These are phyloP conservation scores for Cardiospermum halicacabum DNA, from an alignment of 345 rosid genomes.

Conservation along the genomic window DNA sequence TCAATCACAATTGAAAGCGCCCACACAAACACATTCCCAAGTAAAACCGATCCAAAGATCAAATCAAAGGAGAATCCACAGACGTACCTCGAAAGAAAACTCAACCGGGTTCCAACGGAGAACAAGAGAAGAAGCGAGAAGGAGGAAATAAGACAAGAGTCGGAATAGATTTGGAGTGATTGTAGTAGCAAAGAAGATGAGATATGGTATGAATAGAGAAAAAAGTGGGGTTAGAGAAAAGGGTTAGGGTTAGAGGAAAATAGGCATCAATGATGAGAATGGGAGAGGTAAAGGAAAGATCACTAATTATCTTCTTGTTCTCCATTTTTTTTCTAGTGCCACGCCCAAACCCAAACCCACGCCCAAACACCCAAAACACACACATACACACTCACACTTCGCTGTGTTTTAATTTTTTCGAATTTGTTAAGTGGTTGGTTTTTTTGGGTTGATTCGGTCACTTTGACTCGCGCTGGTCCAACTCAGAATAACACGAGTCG, in stretches of 20 bases:
- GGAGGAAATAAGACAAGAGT: slow-evolving; percentile 9
- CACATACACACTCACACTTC: no score
- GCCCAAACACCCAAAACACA: slow-evolving; percentile 21
- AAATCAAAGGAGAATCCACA: not conserved
- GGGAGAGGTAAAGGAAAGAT: slow-evolving; percentile 33
- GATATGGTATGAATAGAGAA: not conserved
- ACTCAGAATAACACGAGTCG: slow-evolving; percentile 18
- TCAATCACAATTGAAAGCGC: not conserved
- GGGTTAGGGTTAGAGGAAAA: slow-evolving; percentile 42
- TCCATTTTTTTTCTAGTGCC: slow-evolving; percentile 82
- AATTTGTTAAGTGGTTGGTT: not conserved
- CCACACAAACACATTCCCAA: slow-evolving; percentile 7
- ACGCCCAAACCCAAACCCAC: slow-evolving; percentile 37
- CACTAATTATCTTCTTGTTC: slow-evolving; percentile 49
- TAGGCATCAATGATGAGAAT: slow-evolving; percentile 18
- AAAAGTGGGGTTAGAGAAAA: slow-evolving; percentile 21
- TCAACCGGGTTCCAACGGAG: not conserved
- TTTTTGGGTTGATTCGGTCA: slow-evolving; percentile 16
- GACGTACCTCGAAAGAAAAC: slow-evolving; percentile 3
- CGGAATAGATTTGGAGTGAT: slow-evolving; percentile 2
- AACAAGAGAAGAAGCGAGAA: slow-evolving; percentile 1
- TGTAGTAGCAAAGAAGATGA: not conserved
- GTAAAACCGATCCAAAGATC: not conserved
- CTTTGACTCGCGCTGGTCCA: slow-evolving; percentile 28
- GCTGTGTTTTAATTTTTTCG: slow-evolving; percentile 20